Conservation (phyloP, 2,329 filamentous ascomycete species). For the Lasiodiplodia sp. region DNA sequence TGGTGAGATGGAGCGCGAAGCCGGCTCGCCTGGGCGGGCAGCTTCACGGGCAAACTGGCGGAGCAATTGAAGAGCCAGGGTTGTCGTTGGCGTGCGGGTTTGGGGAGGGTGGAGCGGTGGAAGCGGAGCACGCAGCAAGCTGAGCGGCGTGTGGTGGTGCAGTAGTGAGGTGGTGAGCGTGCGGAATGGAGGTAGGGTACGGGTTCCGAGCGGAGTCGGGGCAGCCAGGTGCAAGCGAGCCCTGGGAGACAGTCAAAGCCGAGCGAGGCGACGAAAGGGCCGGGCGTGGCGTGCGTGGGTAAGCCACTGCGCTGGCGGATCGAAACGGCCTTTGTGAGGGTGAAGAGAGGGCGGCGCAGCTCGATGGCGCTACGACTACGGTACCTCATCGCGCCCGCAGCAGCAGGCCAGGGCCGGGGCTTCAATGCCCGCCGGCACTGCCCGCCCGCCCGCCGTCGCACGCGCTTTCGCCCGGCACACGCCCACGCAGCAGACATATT, state of each 20-base stretch:
- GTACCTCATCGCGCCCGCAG: conserved; percentile 14
- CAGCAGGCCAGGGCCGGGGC: background rate
- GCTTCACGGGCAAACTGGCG: conserved; percentile 26
- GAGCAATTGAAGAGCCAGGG: conserved; percentile 22
- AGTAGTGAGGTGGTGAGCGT: conserved; percentile 24
- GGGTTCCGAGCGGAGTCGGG: conserved; percentile 17
- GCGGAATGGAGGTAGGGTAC: conserved; percentile 22
- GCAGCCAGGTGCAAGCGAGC: conserved; percentile 26
- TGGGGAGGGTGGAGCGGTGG: conserved; percentile 3
- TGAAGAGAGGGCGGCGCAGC: conserved; percentile 24
- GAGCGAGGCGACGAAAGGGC: conserved; percentile 17
- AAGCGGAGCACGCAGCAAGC: conserved; percentile 19
- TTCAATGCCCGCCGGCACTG: conserved; percentile 22
- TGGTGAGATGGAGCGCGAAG: conserved; percentile 25
- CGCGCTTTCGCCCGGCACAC: conserved; percentile 22
- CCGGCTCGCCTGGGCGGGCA: conserved; percentile 26
- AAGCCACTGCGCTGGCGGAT: conserved; percentile 24
- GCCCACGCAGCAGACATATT: conserved; percentile 22
- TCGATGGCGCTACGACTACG: conserved; percentile 17
- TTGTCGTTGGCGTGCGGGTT: background rate
- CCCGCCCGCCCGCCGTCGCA: conserved; percentile 12
- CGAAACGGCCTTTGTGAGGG: conserved; percentile 26
- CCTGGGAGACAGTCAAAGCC: conserved; percentile 14
- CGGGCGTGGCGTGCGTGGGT: conserved; percentile 20
- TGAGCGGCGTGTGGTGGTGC: conserved; percentile 7